A percentile compares a stretch with the other conserved stretches of the same genome.
Evolutionary conservation across 2,329 filamentous ascomycete species (phyloP).

Genomic region (Didymella keratinophila): DNA sequence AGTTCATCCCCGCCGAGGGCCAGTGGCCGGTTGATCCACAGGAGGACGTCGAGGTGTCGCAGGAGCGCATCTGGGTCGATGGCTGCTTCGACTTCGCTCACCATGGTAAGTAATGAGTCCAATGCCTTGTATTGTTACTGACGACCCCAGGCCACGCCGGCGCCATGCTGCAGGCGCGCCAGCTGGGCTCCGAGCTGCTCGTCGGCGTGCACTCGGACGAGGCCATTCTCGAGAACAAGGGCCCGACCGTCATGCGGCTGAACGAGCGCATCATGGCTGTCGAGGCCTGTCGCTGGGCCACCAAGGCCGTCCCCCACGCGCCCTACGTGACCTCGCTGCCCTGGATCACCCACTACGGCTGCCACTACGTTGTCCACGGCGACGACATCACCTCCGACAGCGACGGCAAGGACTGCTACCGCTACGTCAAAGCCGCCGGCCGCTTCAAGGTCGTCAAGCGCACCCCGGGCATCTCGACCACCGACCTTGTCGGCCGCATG

Average conservation of each 20-base stretch:
- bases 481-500: conserved; percentile 98
- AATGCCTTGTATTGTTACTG: background rate
- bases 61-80: conserved; percentile 93
- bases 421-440: conserved; percentile 92
- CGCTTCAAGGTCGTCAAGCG: conserved; percentile 97
- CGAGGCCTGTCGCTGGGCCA: conserved; percentile 94
- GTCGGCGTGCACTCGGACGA: conserved; percentile 97
- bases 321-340: conserved; percentile 94
- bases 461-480: conserved; percentile 95
- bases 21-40: conserved; percentile 72
- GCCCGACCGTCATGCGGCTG: conserved; percentile 95
- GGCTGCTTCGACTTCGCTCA: conserved; percentile 99
- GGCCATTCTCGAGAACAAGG: conserved; percentile 95
- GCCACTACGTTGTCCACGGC: conserved; percentile 93
- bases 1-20: conserved; percentile 60
- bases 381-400: conserved; percentile 97
- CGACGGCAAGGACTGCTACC: conserved; percentile 94
- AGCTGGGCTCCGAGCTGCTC: conserved; percentile 85
- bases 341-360: conserved; percentile 96
- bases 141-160: conserved; percentile 81
- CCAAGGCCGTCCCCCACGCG: conserved; percentile 80
- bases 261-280: conserved; percentile 88
- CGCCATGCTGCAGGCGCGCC: conserved; percentile 94
- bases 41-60: conserved; percentile 63
- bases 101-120: conserved; percentile 68